Evolutionary conservation across 306 rosid genomes (phyloP), one percentile per base, ranked within the genome.

Genomic region (Mimosa pudica): DNA sequence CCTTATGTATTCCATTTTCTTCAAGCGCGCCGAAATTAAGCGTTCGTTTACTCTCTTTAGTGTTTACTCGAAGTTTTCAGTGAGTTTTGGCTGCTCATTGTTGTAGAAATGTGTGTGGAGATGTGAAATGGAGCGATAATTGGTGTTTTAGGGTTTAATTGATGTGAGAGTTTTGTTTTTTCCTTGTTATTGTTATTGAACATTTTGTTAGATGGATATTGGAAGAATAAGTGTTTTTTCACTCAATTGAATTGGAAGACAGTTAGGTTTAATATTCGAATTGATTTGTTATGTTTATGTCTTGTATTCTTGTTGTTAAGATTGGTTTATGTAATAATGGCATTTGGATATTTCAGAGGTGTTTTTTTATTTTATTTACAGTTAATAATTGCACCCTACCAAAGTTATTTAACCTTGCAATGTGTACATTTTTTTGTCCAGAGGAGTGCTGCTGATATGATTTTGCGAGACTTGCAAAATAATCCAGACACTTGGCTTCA

Each of bases 401-500:
- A 17, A 67, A 38, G 42, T 14, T 30, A 66, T 18, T 45, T 30
- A 46, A 2, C 42, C 65, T 30, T 1, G 66, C 33, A 13, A 5
- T 9, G 46, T 71, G 9, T 63, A 32, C 12, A 2, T 45, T 70
- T 4, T 20, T 10, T 18, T 71, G 48, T 77, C 77, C 94, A 96
- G 99, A 90, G 99, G 84, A 85, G 86, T 70, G 97, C 99, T 36
- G 99, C 99, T 10, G 99, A 96, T 84, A 94, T 88, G 66, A 89
- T 93, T 78, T 77, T 96, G 86, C 91, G 98, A 24, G 98, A 96
- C 78, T 84, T 96, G 84, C 99, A 96, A 87, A 91, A 89, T 35
- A 96, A 96, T 88, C 91, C 93, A 0, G 97, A 96, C 36, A 96
- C 91, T 96, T 96, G 99, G 99, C 93, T 96, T 33, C 99, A 96